Evolutionary conservation across 2,329 filamentous ascomycete genomes (phyloP).

Genomic region (Botrytis aclada): DNA sequence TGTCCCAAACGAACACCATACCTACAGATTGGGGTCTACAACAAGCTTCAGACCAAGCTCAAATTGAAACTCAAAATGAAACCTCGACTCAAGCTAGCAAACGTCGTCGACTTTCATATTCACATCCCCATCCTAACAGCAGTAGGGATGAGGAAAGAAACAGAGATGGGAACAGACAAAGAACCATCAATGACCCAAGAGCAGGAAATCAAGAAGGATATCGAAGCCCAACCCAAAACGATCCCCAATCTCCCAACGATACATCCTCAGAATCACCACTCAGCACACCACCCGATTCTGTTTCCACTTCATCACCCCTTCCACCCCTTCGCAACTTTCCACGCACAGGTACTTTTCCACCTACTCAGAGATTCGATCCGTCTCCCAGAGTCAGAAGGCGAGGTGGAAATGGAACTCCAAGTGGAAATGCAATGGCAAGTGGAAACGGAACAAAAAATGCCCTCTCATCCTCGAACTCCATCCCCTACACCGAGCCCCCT

Average conservation of each 20-base stretch:
- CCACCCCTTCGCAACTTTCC: not conserved
- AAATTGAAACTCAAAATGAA: not conserved
- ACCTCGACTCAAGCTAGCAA: not conserved
- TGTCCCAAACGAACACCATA: not conserved
- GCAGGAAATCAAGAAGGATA: no score
- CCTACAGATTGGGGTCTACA: accelerated
- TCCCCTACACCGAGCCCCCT: not conserved
- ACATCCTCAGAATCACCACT: not conserved
- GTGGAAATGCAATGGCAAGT: no score
- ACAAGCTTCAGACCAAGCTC: not conserved
- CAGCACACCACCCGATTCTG: not conserved
- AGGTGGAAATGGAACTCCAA: no score
- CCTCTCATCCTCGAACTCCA: not conserved
- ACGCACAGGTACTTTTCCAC: not conserved
- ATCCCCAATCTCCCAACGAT: not conserved
- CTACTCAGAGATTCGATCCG: accelerated
- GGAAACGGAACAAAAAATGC: not conserved
- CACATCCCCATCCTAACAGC: accelerated
- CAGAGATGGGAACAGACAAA: accelerated
- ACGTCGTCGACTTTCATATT: not conserved
- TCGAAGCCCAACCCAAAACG: not conserved
- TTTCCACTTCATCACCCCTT: not conserved
- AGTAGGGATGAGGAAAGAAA: accelerated
- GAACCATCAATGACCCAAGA: no score
- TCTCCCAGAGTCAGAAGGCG: not conserved